These are phyloP conservation scores for Pistacia integerrima DNA, from an alignment of 345 rosid genomes.

Conservation along the genomic window DNA sequence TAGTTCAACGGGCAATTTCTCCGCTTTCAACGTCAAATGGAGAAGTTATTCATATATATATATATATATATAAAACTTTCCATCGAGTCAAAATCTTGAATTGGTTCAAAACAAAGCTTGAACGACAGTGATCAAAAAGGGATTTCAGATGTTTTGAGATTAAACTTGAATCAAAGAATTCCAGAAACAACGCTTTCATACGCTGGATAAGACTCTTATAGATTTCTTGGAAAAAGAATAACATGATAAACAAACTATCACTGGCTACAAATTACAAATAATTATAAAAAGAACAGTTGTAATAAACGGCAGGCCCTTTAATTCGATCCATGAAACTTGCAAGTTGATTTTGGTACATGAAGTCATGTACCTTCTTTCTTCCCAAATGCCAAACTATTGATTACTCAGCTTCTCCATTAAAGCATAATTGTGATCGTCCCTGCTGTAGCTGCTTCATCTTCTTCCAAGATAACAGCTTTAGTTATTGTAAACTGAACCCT, in stretches of 20 bases:
- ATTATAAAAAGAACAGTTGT: not conserved
- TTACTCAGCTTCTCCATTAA: not conserved
- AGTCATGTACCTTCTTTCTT: constrained; percentile 14
- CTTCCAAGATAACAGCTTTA: not conserved
- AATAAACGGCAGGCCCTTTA: not conserved
- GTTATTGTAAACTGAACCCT: constrained; percentile 5
- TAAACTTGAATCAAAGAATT: not conserved
- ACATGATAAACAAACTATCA: constrained; percentile 2
- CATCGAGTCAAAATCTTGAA: not conserved
- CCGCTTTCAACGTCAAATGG: not conserved
- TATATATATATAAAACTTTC: too few relatives aligned
- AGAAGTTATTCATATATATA: not conserved
- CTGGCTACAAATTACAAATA: constrained; percentile 19
- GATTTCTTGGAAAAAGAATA: constrained; percentile 29
- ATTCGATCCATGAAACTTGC: constrained; percentile 1
- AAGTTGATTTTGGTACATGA: not conserved
- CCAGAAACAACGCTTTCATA: not conserved
- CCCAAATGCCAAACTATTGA: not conserved
- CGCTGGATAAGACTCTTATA: constrained; percentile 12
- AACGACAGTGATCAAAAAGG: not conserved
- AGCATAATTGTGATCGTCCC: not conserved
- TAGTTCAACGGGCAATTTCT: not conserved
- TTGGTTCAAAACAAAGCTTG: not conserved
- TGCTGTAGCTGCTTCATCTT: not conserved
- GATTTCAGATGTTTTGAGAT: too few relatives aligned